A percentile compares a stretch with the other conserved stretches of the same genome.
Conservation (phyloP, 2,329 filamentous ascomycete genomes). For the Neobulgaria alba region DNA sequence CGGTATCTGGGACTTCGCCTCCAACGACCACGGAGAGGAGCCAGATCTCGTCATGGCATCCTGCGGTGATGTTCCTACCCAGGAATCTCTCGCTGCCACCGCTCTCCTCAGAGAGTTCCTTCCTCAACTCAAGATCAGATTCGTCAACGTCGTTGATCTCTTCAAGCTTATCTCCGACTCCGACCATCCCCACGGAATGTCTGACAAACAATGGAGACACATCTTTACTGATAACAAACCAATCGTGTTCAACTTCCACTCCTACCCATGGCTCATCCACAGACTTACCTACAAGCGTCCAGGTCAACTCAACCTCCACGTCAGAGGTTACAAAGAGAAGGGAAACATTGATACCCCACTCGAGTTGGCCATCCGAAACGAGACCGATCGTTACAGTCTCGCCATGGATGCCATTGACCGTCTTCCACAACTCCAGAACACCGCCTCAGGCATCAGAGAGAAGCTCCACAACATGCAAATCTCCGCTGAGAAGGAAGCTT, state of each 20-base stretch:
- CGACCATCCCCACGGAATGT: slow-evolving; percentile 67
- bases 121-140: slow-evolving; percentile 65
- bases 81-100: slow-evolving; percentile 66
- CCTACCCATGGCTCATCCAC: slow-evolving; percentile 73
- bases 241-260: slow-evolving; percentile 78
- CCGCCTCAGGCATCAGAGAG: slow-evolving; percentile 53
- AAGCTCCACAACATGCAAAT: slow-evolving; percentile 57
- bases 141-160: slow-evolving; percentile 72
- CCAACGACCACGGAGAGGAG: slow-evolving; percentile 58
- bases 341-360: slow-evolving; percentile 77
- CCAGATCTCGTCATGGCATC: slow-evolving; percentile 70
- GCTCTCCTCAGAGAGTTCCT: slow-evolving; percentile 64
- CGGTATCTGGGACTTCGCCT: slow-evolving; percentile 71
- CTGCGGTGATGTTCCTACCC: slow-evolving; percentile 66
- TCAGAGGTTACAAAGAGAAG: slow-evolving; percentile 75
- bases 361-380: slow-evolving; percentile 69
- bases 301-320: slow-evolving; percentile 58
- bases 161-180: slow-evolving; percentile 67
- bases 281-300: slow-evolving; percentile 67
- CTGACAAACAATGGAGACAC: slow-evolving; percentile 54
- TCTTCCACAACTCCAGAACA: slow-evolving; percentile 54
- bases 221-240: slow-evolving; percentile 67
- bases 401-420: slow-evolving; percentile 70
- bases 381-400: slow-evolving; percentile 67
- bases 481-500: slow-evolving; percentile 53